Evolutionary conservation across 2,329 filamentous ascomycete species (phyloP).

Genomic region (Trichoderma oligosporum): DNA sequence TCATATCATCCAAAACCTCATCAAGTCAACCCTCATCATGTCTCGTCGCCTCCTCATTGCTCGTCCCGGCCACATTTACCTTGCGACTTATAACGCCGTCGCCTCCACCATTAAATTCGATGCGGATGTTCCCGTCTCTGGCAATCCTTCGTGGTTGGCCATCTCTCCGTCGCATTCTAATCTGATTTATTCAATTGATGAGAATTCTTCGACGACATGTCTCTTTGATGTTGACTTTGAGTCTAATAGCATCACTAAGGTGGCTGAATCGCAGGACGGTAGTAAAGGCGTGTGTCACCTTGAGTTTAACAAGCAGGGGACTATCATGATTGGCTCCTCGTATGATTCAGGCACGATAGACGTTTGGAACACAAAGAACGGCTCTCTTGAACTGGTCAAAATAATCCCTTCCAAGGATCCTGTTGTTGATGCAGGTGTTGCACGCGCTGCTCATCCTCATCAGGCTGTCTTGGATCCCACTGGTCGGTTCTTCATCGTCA

Average conservation of each 20-base stretch:
- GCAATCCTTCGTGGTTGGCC: slow-evolving; percentile 46
- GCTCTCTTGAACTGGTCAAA: slow-evolving; percentile 38
- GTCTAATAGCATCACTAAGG: slow-evolving; percentile 25
- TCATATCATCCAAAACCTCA: not conserved
- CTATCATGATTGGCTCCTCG: slow-evolving; percentile 43
- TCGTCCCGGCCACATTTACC: slow-evolving; percentile 38
- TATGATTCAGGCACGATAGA: slow-evolving; percentile 43
- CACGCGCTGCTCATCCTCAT: slow-evolving; percentile 43
- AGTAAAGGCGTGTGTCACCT: slow-evolving; percentile 46
- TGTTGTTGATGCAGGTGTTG: slow-evolving; percentile 21
- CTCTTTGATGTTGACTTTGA: slow-evolving; percentile 38
- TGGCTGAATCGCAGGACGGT: slow-evolving; percentile 32
- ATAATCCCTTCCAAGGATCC: slow-evolving; percentile 33
- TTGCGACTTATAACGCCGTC: slow-evolving; percentile 41
- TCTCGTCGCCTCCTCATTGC: slow-evolving; percentile 38
- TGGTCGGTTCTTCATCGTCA: slow-evolving; percentile 47
- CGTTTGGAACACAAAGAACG: slow-evolving; percentile 42
- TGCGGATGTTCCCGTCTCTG: slow-evolving; percentile 33
- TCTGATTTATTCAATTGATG: slow-evolving; percentile 45
- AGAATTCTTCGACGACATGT: slow-evolving; percentile 39
- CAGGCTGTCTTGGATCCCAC: slow-evolving; percentile 47
- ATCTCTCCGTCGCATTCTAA: slow-evolving; percentile 34
- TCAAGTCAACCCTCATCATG: not conserved
- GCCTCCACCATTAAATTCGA: slow-evolving; percentile 34
- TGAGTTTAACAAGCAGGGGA: slow-evolving; percentile 43